These are phyloP conservation scores for Jatropha podagrica DNA, from an alignment of 441 rosid genomes.

Conservation along the genomic window DNA sequence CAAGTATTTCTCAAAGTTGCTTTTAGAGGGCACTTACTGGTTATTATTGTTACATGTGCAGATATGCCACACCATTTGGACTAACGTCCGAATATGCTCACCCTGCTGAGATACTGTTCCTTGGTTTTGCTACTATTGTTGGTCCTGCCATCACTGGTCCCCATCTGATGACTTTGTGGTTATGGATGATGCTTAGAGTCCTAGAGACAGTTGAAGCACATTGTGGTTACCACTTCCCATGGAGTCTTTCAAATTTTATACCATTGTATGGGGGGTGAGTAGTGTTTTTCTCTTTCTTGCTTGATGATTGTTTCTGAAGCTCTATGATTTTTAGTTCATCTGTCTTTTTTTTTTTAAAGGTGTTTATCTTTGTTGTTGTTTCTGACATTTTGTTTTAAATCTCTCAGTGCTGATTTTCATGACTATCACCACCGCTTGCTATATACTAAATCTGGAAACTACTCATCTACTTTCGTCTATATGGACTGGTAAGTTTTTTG, in stretches of 20 bases:
- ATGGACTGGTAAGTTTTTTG: slow-evolving; percentile 82
- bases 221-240: slow-evolving; percentile 97
- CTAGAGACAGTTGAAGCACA: slow-evolving; percentile 98
- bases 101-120: slow-evolving; percentile 95
- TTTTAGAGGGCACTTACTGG: slow-evolving; percentile 14
- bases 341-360: too few species aligned
- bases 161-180: slow-evolving; percentile 84
- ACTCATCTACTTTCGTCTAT: slow-evolving; percentile 87
- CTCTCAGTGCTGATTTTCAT: slow-evolving; percentile 86
- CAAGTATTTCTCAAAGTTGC: neutral
- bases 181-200: slow-evolving; percentile 96
- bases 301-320: neutral
- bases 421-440: slow-evolving; percentile 96
- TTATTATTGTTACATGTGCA: slow-evolving; percentile 25
- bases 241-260: slow-evolving; percentile 92
- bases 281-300: neutral
- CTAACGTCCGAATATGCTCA: slow-evolving; percentile 98
- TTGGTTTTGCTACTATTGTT: slow-evolving; percentile 91
- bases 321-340: neutral
- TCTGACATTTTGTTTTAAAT: slow-evolving; percentile 13
- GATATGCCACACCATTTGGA: slow-evolving; percentile 99
- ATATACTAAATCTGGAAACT: slow-evolving; percentile 96
- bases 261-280: slow-evolving; percentile 96
- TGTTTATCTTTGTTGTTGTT: slow-evolving; percentile 8
- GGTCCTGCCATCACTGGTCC: slow-evolving; percentile 99